These are phyloP conservation scores for Tuber aestivum DNA, from an alignment of 495 filamentous ascomycete genomes.

Conservation along the genomic window DNA sequence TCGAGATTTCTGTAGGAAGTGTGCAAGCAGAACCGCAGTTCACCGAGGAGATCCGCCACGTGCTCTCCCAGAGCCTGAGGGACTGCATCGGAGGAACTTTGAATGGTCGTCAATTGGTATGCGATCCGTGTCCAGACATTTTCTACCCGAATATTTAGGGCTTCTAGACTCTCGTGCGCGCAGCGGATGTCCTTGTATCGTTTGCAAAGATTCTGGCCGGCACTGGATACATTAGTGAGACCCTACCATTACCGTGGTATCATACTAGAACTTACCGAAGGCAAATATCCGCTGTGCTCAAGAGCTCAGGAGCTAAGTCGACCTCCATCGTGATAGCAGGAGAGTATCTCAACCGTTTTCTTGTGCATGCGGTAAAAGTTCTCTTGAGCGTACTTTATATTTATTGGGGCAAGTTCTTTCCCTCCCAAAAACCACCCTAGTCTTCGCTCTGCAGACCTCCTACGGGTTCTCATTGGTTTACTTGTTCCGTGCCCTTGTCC, in stretches of 20 bases:
- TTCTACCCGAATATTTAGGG: slow-evolving; percentile 43
- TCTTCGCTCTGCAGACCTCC: too few relatives aligned
- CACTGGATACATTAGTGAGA: slow-evolving; percentile 2
- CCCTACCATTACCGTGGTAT: neutral
- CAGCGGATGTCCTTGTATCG: slow-evolving; percentile 29
- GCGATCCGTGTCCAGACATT: slow-evolving; percentile 43
- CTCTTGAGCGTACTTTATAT: too few relatives aligned
- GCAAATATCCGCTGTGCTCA: slow-evolving; percentile 26
- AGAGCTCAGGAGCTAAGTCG: slow-evolving; percentile 9
- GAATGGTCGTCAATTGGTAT: slow-evolving; percentile 44
- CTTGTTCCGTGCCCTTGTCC: too few relatives aligned
- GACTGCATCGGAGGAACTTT: slow-evolving; percentile 42
- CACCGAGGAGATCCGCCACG: slow-evolving; percentile 42
- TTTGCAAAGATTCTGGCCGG: slow-evolving; percentile 14
- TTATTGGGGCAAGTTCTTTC: too few relatives aligned
- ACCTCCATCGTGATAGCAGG: neutral
- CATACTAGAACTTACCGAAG: slow-evolving; percentile 13
- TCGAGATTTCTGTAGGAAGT: slow-evolving; percentile 36
- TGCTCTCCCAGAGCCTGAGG: slow-evolving; percentile 43
- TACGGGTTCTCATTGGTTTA: too few relatives aligned
- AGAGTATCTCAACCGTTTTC: too few relatives aligned
- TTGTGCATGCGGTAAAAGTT: too few relatives aligned
- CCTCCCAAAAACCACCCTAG: too few relatives aligned
- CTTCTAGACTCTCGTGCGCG: slow-evolving; percentile 38
- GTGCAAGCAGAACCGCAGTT: slow-evolving; percentile 42